phyloP scores from a whole-genome alignment of 805 yeast genomes.

The Lachancea lanzarotensis region DNA sequence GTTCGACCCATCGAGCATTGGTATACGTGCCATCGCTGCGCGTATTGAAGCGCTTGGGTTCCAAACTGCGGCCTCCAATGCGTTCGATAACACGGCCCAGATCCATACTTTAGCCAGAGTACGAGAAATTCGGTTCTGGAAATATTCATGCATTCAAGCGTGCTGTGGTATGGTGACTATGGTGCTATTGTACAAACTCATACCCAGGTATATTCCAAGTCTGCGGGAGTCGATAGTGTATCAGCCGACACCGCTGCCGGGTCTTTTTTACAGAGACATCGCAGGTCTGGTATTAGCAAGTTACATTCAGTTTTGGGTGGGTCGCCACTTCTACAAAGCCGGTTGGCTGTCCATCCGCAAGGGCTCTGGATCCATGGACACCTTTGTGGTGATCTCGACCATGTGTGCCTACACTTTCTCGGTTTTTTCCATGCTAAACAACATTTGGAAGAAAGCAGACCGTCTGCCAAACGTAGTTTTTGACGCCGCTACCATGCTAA shows the following conservation, averaged over 20 bases:
- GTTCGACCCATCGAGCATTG: slow-evolving; percentile 46
- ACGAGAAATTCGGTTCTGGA: slow-evolving; percentile 73
- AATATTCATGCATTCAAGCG: slow-evolving; percentile 45
- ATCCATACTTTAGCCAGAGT: slow-evolving; percentile 58
- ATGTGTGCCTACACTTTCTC: slow-evolving; percentile 73
- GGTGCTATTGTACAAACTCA: slow-evolving; percentile 41
- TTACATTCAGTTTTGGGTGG: slow-evolving; percentile 57
- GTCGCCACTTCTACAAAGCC: slow-evolving; percentile 57
- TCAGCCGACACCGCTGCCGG: slow-evolving; percentile 16
- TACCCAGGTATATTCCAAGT: slow-evolving; percentile 36
- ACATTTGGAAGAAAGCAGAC: slow-evolving; percentile 31
- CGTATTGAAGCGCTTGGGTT: slow-evolving; percentile 47
- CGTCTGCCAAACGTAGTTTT: slow-evolving; percentile 65
- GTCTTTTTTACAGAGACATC: slow-evolving; percentile 34
- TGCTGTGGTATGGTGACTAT: slow-evolving; percentile 59
- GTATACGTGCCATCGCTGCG: slow-evolving; percentile 58
- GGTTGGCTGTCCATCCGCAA: slow-evolving; percentile 61
- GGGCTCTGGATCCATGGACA: slow-evolving; percentile 85
- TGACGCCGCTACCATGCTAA: slow-evolving; percentile 81
- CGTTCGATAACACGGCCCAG: slow-evolving; percentile 59
- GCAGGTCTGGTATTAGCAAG: slow-evolving; percentile 64
- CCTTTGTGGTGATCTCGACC: slow-evolving; percentile 77
- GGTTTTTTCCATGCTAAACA: slow-evolving; percentile 48
- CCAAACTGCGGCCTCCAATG: slow-evolving; percentile 42
- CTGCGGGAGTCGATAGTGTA: slow-evolving; percentile 32